phyloP scores from a whole-genome alignment of 768 basidiomycete genomes.

The Scleroderma bovista region DNA sequence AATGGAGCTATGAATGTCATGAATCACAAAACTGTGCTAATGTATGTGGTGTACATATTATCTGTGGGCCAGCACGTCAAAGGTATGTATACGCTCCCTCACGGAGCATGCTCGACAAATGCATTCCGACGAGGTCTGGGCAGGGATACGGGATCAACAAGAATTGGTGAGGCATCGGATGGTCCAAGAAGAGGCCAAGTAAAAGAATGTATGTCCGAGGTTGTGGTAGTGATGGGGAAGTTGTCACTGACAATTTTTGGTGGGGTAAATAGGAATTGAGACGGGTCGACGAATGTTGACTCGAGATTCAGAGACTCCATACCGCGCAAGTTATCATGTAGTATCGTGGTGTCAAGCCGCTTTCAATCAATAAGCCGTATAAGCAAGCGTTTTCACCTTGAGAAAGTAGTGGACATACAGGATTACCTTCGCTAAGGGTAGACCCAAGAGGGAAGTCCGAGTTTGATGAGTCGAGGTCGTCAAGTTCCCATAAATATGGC shows the following conservation, averaged over 20 bases:
- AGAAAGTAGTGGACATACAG: too few relatives aligned
- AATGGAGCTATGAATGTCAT: too few relatives aligned
- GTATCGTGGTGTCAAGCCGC: not conserved
- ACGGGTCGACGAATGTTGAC: conserved; percentile 22
- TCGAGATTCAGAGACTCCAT: conserved; percentile 15
- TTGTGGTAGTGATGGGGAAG: not conserved
- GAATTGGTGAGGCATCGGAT: too few relatives aligned
- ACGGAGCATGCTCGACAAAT: too few relatives aligned
- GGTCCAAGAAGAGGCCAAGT: too few relatives aligned
- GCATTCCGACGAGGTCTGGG: too few relatives aligned
- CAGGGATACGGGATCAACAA: too few relatives aligned
- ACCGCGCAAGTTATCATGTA: not conserved
- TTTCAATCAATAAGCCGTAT: not conserved
- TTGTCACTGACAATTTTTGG: not conserved
- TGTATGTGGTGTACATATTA: not conserved
- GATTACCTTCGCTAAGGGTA: not conserved
- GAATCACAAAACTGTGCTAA: too few relatives aligned
- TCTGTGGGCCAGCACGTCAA: not conserved
- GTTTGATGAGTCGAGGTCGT: not conserved
- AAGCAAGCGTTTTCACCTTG: too few relatives aligned
- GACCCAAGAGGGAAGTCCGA: not conserved
- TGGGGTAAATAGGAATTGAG: not conserved
- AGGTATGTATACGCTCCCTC: too few relatives aligned
- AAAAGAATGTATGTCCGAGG: not conserved
- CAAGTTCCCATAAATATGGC: not conserved